phyloP scores from a whole-genome alignment of 495 filamentous ascomycete genomes.

The Parathielavia appendiculata region DNA sequence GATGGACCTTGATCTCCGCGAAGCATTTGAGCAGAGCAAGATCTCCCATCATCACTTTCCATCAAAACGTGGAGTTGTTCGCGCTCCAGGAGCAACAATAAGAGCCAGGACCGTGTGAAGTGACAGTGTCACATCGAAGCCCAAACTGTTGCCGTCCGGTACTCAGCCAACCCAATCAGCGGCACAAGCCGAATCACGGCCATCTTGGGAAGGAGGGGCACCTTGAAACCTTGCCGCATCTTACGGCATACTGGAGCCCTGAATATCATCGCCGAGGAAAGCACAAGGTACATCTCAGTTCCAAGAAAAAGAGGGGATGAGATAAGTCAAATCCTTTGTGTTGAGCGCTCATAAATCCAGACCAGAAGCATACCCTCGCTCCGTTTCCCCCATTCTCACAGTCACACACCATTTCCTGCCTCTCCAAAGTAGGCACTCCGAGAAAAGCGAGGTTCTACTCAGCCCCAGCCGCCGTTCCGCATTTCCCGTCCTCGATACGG shows the following conservation, averaged over 20 bases:
- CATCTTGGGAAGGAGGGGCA: constrained; percentile 4
- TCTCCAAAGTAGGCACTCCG: constrained; percentile 10
- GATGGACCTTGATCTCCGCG: too few relatives aligned
- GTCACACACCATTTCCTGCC: neutral
- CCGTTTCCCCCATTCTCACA: neutral
- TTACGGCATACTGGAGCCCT: neutral
- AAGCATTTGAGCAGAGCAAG: too few relatives aligned
- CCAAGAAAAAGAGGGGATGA: too few relatives aligned
- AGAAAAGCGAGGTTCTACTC: constrained; percentile 3
- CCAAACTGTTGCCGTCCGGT: neutral
- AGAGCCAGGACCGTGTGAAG: neutral
- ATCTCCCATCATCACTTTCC: too few relatives aligned
- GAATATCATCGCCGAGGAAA: too few relatives aligned
- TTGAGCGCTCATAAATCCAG: too few relatives aligned
- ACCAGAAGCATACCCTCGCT: neutral
- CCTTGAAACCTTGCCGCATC: neutral
- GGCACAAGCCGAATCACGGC: constrained; percentile 1
- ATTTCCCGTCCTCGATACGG: neutral
- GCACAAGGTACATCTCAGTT: too few relatives aligned
- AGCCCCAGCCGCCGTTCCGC: constrained; percentile 13
- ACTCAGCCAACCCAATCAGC: constrained; percentile 2
- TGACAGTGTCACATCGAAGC: neutral
- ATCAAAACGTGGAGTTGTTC: neutral
- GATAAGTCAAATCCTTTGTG: too few relatives aligned
- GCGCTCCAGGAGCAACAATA: neutral